Base-by-base conservation (phyloP, 441 rosid genomes). In the Gossypium gossypioides region DNA sequence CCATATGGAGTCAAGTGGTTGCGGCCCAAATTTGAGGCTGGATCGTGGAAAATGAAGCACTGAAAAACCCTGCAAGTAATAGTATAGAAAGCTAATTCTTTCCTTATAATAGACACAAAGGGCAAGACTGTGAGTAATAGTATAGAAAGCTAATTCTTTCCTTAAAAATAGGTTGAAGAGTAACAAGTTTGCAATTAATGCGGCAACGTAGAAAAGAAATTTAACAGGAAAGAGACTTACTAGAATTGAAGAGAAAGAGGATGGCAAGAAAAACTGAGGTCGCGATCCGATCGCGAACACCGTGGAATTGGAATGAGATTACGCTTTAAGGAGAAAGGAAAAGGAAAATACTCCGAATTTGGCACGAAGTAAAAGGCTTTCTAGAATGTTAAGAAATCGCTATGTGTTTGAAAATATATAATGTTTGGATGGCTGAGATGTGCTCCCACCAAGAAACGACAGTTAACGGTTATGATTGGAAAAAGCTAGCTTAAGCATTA, bases 1-100 rank as follows among this genome's bases (percentile, higher is more conserved):
- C 83, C 94, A 89, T 86, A 27, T 78, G 75, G 59, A 71, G 32
- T 80, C 69, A 82, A 81, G n/a, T 15, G 10, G 48, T 56, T 42
- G 48, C 64, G 27, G n/a, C 13, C 58, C 71, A 68, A 78, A 60
- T 65, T 16, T 55, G 69, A 77, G 22, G 25, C 76, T 58, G 73
- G 60, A 71, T 61, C 74, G 67, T 18, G 5, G 52, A 24, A 16
- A 48, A 61, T 34, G 22, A 1, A 4, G 72, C 44, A 37, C 59
- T 25, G 19, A 46, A 69, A 58, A 1, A 27, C 44, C 73, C 74
- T 71, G 74, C 67, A 71, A 9, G 1, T 34, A 34, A 34, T 34
- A 34, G 40, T 34, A 6, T 34, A 34, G 9, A 34, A 34, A 34
- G 9, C 9, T 6, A 34, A 19, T 18, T 34, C 8, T 22, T 37